Evolutionary conservation across 805 yeast species (phyloP), one percentile per base, ranked within the genome.

Genomic region (Nakazawaea pomicola): DNA sequence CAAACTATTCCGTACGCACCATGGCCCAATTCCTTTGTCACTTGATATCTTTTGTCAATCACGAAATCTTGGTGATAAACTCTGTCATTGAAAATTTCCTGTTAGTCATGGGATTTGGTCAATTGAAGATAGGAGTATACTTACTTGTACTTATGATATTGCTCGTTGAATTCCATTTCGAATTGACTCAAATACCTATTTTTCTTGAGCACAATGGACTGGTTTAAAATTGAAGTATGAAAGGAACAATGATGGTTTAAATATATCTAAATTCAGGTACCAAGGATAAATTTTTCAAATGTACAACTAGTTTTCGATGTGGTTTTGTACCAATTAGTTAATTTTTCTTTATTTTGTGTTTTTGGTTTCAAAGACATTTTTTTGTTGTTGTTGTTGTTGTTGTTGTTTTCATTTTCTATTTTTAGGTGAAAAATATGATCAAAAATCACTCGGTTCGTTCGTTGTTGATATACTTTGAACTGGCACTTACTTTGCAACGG

Each of bases 1-100:
- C 97, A 91, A 5, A 93, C 99, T 4, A 91, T 82, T 31, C 99
- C 99, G 56, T 93, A 93, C 1, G 99, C 98, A 10, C 99, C 99
- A 53, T 93, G 97, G 4, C 99, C 99, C 29, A 93, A 74, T 52
- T 93, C 98, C 55, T 90, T 86, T 44, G 88, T 87, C 51, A 93
- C 74, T 56, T 88, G 86, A 59, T 91, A 88, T 40, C 96, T 68
- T 49, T 78, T 78, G 61, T 93, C 98, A 43, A 93, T 90, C 32
- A 90, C 78, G 60, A 93, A 93, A 57, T 88, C 96, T 64, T 93
- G 99, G 56, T 85, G 85, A 64, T 77, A 83, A 29, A 84, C 90
- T 50, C 80, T 79, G 4, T 4, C 14, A 31, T 16, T 16, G 11
- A 6, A 5, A n/a, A 5, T 27, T 16, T 27, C 16, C 14, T 20